phyloP scores from a whole-genome alignment of 2,329 filamentous ascomycete species.

The Scedosporium boydii region DNA sequence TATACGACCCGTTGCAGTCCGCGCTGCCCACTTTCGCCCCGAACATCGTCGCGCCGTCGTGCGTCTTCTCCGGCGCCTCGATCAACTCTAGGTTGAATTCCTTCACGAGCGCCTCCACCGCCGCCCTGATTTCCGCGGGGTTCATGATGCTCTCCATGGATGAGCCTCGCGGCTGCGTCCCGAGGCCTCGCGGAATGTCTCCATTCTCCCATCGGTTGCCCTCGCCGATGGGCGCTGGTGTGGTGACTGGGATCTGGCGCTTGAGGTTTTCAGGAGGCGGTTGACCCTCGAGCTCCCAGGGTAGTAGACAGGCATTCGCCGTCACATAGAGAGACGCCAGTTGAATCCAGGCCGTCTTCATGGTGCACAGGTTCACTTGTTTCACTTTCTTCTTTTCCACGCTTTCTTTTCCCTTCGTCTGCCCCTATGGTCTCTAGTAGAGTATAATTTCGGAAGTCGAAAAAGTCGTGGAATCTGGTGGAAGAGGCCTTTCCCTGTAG shows the following conservation, averaged over 20 bases:
- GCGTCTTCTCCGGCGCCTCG: constrained; percentile 31
- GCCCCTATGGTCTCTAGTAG: too few relatives aligned
- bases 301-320: background rate
- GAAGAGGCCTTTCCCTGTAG: too few relatives aligned
- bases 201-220: constrained; percentile 3
- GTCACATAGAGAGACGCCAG: background rate
- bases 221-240: background rate
- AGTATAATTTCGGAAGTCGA: too few relatives aligned
- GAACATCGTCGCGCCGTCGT: constrained; percentile 28
- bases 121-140: constrained; percentile 32
- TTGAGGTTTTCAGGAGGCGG: background rate
- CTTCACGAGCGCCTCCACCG: constrained; percentile 29
- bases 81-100: constrained; percentile 30
- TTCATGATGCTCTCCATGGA: constrained; percentile 32
- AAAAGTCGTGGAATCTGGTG: too few relatives aligned
- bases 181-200: background rate
- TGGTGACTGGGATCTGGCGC: background rate
- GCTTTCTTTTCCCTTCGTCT: too few relatives aligned
- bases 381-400: background rate
- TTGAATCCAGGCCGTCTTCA: background rate
- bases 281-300: background rate
- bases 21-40: constrained; percentile 33
- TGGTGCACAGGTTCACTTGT: background rate
- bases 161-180: background rate
- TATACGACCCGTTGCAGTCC: constrained; percentile 23